Evolutionary conservation across 2,329 filamentous ascomycete genomes (phyloP).

Genomic region (Penicillium rolfsii): DNA sequence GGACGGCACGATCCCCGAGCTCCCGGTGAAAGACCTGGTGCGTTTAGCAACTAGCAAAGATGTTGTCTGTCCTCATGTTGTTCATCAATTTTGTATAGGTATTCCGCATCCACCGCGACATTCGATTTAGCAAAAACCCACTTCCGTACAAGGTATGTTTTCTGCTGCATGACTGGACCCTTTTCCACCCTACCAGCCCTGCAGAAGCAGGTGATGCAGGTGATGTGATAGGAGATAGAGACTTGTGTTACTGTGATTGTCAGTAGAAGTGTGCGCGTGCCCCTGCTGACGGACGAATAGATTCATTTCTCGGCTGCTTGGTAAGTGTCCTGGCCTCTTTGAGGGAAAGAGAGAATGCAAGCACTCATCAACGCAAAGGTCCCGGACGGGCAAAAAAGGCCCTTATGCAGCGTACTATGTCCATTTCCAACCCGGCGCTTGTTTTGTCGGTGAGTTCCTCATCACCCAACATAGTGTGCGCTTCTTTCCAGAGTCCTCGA

Average conservation of each 20-base stretch:
- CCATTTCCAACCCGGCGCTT: constrained; percentile 72
- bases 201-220: neutral
- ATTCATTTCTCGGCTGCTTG: constrained; percentile 83
- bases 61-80: neutral
- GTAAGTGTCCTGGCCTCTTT: constrained; percentile 43
- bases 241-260: constrained; percentile 20
- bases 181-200: constrained; percentile 1
- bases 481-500: neutral
- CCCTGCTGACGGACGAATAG: constrained; percentile 48
- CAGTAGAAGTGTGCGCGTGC: constrained; percentile 14
- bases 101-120: constrained; percentile 85
- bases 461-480: constrained; percentile 21
- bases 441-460: constrained; percentile 67
- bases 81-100: constrained; percentile 49
- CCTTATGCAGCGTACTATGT: constrained; percentile 89
- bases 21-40: constrained; percentile 80
- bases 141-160: constrained; percentile 80
- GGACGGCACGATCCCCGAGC: constrained; percentile 82
- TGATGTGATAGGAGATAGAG: constrained; percentile 7
- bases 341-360: neutral
- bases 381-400: constrained; percentile 82
- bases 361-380: constrained; percentile 53
- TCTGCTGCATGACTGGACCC: constrained; percentile 23
- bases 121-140: constrained; percentile 80
- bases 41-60: neutral